Conservation (phyloP, 1,284 basidiomycete genomes). For the Puccinia triticina region DNA sequence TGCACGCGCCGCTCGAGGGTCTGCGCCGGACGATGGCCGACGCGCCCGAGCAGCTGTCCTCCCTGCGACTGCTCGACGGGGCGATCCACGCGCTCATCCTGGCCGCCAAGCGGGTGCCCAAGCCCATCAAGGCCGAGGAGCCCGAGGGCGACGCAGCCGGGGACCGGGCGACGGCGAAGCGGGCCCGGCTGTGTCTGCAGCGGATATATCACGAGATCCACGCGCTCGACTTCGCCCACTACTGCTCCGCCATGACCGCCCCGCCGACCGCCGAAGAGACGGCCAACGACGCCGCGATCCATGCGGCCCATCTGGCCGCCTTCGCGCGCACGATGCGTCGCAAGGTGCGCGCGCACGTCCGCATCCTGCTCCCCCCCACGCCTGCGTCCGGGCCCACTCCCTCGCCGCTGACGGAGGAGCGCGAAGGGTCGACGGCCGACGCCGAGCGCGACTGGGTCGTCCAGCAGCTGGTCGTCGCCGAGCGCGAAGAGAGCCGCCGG, state of each 20-base stretch:
- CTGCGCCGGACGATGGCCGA: not conserved
- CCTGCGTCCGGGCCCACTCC: too few species aligned
- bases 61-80: not conserved
- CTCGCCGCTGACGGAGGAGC: too few species aligned
- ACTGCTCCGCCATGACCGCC: not conserved
- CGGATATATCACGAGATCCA: constrained; percentile 24
- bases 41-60: not conserved
- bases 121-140: not conserved
- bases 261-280: not conserved
- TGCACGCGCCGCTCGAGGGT: not conserved
- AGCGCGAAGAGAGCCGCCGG: too few species aligned
- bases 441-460: too few species aligned
- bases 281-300: not conserved
- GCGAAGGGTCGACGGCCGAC: too few species aligned
- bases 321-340: not conserved
- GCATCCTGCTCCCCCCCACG: too few species aligned
- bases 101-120: not conserved
- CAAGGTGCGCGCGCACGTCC: too few species aligned
- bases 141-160: not conserved
- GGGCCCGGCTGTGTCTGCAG: not conserved
- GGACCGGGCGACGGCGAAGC: not conserved
- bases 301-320: not conserved
- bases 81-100: constrained; percentile 13
- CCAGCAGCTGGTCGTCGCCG: too few species aligned
- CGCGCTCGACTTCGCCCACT: constrained; percentile 12